phyloP scores from a whole-genome alignment of 2,329 filamentous ascomycete genomes.

The Colletotrichum salicis region DNA sequence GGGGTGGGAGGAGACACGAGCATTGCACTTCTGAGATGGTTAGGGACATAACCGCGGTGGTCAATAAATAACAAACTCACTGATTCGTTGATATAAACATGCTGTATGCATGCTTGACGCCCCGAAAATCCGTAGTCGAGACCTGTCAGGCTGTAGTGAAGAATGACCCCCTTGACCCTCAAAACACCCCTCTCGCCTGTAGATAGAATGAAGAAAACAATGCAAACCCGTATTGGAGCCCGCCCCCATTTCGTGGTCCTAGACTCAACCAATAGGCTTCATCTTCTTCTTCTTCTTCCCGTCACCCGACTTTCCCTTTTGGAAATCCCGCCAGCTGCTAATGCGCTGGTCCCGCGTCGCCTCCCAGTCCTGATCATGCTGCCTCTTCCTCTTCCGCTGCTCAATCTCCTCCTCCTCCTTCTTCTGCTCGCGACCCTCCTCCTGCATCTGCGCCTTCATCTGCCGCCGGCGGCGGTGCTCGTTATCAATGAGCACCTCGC shows the following conservation, averaged over 20 bases:
- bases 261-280: conserved; percentile 66
- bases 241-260: neutral
- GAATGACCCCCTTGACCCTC: neutral
- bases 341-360: conserved; percentile 90
- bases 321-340: conserved; percentile 91
- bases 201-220: neutral
- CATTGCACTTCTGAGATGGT: conserved; percentile 35
- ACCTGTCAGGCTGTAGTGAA: conserved; percentile 27
- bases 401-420: conserved; percentile 88
- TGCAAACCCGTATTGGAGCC: neutral
- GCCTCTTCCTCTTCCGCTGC: conserved; percentile 83
- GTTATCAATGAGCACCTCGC: conserved; percentile 90
- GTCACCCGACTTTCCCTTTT: conserved; percentile 73
- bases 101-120: conserved; percentile 8
- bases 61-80: conserved; percentile 36
- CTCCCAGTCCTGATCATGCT: conserved; percentile 96
- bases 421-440: conserved; percentile 90
- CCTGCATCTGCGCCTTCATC: conserved; percentile 93
- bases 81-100: conserved; percentile 19
- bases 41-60: conserved; percentile 33
- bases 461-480: conserved; percentile 86
- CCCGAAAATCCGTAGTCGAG: conserved; percentile 7
- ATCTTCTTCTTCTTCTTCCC: conserved; percentile 70
- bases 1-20: neutral
- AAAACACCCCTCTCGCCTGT: neutral